These are phyloP conservation scores for Linum lewisii DNA, from an alignment of 345 rosid genomes.

Conservation along the genomic window DNA sequence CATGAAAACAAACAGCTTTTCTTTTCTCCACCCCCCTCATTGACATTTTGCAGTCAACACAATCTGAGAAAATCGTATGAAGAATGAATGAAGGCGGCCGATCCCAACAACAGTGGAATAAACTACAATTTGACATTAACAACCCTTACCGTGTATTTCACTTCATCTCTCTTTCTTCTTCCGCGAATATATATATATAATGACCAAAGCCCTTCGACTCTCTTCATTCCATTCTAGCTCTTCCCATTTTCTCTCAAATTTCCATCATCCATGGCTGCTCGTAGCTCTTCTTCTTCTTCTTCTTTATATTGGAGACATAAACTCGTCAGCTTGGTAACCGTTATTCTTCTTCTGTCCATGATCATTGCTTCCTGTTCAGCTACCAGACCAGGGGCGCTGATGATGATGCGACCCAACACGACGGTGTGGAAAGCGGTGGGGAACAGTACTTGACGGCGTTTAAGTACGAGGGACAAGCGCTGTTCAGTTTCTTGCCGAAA, in stretches of 20 bases:
- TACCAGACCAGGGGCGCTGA: conserved; percentile 21
- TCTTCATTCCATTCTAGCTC: neutral
- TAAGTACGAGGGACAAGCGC: conserved; percentile 20
- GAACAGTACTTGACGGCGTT: conserved; percentile 31
- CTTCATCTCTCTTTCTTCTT: too few species aligned
- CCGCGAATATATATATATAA: too few species aligned
- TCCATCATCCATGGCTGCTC: conserved; percentile 19
- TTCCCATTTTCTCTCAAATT: conserved; percentile 22
- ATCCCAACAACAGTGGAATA: too few species aligned
- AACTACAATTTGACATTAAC: too few species aligned
- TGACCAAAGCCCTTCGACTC: too few species aligned
- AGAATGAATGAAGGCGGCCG: too few species aligned
- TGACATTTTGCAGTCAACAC: too few species aligned
- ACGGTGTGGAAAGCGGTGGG: neutral
- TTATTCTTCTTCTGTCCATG: conserved; percentile 27
- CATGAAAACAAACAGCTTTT: too few species aligned
- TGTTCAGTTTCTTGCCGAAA: conserved; percentile 72
- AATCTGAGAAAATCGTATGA: too few species aligned
- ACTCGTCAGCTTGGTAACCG: too few species aligned
- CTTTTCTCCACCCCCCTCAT: too few species aligned
- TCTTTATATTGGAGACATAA: neutral
- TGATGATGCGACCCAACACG: conserved; percentile 1
- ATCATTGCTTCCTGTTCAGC: conserved; percentile 21
- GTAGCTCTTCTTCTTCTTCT: conserved; percentile 12
- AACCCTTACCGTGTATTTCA: too few species aligned